A percentile compares a stretch with the other conserved stretches of the same genome.
Evolutionary conservation across 75 land plant genomes (phyloP).

Genomic region (Gnetum montanum): DNA sequence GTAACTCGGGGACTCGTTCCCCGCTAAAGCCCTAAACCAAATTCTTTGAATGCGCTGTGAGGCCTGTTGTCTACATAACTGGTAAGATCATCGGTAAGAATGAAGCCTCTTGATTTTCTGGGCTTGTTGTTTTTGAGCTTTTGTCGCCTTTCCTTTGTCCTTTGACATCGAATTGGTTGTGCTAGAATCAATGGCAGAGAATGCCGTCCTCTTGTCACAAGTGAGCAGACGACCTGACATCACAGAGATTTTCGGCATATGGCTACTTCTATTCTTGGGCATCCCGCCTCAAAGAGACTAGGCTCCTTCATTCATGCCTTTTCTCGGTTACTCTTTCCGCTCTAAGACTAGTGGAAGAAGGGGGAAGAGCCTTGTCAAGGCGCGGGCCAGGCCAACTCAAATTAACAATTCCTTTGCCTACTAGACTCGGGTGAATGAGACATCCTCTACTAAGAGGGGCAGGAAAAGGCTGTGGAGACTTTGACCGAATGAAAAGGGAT

Average conservation of each 20-base stretch:
- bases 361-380: no score
- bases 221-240: slow-evolving; percentile 1
- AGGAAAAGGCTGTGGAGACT: no score
- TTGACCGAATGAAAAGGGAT: no score
- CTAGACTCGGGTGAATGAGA: no score
- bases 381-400: not conserved
- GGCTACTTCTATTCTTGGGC: slow-evolving; percentile 6
- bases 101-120: not conserved
- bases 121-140: not conserved
- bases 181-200: slow-evolving; percentile 1
- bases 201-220: slow-evolving; percentile 1
- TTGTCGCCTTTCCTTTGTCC: slow-evolving; percentile 1
- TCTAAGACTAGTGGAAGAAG: not conserved
- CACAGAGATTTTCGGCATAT: slow-evolving; percentile 4
- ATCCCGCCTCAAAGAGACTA: not conserved
- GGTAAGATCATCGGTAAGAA: no score
- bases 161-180: not conserved
- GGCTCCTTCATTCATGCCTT: not conserved
- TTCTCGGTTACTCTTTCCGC: slow-evolving; percentile 1
- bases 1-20: no score
- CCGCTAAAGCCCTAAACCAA: no score
- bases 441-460: no score
- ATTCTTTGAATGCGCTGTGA: no score
- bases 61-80: no score
- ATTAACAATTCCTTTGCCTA: not conserved